Base-by-base conservation (phyloP, 2,329 filamentous ascomycete genomes). In the Orbilia blumenaviensis region DNA sequence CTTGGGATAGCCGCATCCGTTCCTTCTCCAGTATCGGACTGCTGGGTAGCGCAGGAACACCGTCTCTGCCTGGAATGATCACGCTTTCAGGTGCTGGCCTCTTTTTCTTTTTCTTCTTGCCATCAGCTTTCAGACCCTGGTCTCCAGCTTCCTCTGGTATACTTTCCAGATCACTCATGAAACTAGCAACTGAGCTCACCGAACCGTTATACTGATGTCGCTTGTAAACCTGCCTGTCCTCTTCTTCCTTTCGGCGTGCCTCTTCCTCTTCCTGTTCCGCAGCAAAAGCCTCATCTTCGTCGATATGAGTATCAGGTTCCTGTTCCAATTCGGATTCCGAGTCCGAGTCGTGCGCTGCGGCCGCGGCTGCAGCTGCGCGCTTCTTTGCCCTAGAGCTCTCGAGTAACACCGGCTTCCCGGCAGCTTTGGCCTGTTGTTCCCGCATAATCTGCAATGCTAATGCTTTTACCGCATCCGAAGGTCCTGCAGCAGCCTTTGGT, bases 51-150 rank as follows among this genome's bases (percentile, higher is more conserved):
- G 64, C 73, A 1, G 73, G 73, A 29, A 77, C 66, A 14, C 73
- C 66, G 38, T 62, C 66, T 38, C 48, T 64, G 14, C 73, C 73
- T 0, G 73, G 73, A 41, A 77, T 60, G 29, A 77, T 77, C 27
- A 69, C 66, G 23, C 58, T 58, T 10, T 77, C 73, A 9, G 63
- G 73, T 9, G 18, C 50, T 1, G 44, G 25, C 18, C 66, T 58
- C 60, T 69, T 64, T 66, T 77, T 77, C 60, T 77, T 77, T 23
- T 63, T 66, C 58, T 69, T 76, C 29, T 69, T 76, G 18, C 36
- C 61, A 10, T 62, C 44, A 14, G 27, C 50, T 27, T 23, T 62
- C 18, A 32, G 29, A 14, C 27, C 27, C 10, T 41, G 41, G 21
- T 67, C 60, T 25, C 36, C 38, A 48, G 60, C 44, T 56, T 77